A percentile compares a stretch with the other conserved stretches of the same genome.
Conservation (phyloP, 495 filamentous ascomycete genomes). For the Neurospora discreta region DNA sequence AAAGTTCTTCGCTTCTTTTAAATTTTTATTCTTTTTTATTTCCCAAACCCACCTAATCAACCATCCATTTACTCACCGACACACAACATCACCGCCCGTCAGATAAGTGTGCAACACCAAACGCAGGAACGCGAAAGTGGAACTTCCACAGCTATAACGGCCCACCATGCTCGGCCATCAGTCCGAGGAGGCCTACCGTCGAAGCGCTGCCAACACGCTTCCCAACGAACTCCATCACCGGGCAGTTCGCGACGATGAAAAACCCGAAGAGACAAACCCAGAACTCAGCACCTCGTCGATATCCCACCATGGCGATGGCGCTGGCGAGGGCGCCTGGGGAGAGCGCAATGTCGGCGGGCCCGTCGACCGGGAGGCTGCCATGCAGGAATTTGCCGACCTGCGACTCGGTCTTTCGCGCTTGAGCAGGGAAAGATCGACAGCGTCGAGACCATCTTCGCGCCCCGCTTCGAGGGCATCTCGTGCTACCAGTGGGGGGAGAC, state of each 20-base stretch:
- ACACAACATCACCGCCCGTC: background rate
- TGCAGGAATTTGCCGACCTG: constrained; percentile 63
- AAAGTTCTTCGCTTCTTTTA: background rate
- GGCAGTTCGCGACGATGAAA: background rate
- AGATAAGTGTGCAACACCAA: background rate
- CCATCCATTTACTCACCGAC: background rate
- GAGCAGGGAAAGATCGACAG: constrained; percentile 5
- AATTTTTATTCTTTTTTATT: background rate
- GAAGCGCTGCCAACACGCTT: constrained; percentile 6
- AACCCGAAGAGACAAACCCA: constrained; percentile 1
- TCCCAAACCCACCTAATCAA: background rate
- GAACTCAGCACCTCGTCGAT: constrained; percentile 1
- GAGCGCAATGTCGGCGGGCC: constrained; percentile 56
- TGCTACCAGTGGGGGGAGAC: background rate
- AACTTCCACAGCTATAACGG: background rate
- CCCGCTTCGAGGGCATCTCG: constrained; percentile 6
- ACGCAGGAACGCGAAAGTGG: constrained; percentile 9
- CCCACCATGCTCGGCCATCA: constrained; percentile 6
- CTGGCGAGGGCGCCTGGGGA: constrained; percentile 56
- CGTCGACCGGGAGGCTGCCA: constrained; percentile 50
- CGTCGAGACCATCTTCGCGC: background rate
- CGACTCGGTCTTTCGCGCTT: constrained; percentile 45
- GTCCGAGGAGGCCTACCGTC: constrained; percentile 13
- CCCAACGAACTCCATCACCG: constrained; percentile 17
- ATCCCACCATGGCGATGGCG: constrained; percentile 33